Evolutionary conservation across 306 rosid genomes (phyloP).

Genomic region (Trifolium pratense): DNA sequence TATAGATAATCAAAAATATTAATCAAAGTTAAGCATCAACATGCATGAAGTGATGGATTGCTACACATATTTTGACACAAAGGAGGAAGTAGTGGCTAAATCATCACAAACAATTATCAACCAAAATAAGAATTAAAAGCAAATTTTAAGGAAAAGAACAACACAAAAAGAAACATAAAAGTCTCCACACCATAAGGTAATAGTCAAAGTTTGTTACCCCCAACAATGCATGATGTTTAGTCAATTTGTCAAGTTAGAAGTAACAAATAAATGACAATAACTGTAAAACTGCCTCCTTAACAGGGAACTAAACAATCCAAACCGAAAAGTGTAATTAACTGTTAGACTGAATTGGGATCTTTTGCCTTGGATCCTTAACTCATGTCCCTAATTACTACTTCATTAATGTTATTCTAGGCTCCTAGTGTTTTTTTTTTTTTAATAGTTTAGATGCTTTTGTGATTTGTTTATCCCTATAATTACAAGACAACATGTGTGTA

Average conservation of each 20-base stretch:
- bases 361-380: constrained; percentile 52
- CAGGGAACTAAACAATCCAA: constrained; percentile 39
- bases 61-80: too few relatives aligned
- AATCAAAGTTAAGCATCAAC: too few relatives aligned
- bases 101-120: too few relatives aligned
- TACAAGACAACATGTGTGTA: constrained; percentile 37
- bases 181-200: not conserved
- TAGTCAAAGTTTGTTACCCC: constrained; percentile 7
- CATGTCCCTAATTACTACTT: constrained; percentile 34
- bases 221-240: constrained; percentile 11
- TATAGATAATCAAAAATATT: too few relatives aligned
- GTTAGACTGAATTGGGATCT: constrained; percentile 40
- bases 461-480: constrained; percentile 38
- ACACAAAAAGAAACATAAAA: too few relatives aligned
- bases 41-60: too few relatives aligned
- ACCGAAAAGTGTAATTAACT: constrained; percentile 28
- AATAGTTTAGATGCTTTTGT: constrained; percentile 23
- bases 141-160: too few relatives aligned
- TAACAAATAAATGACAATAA: constrained; percentile 32
- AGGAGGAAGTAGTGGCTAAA: too few relatives aligned
- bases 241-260: constrained; percentile 16
- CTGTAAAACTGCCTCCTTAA: constrained; percentile 46
- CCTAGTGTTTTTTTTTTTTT: constrained; percentile 20
- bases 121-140: too few relatives aligned
- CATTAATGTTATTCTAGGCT: constrained; percentile 20